Evolutionary conservation across 2,329 filamentous ascomycete species (phyloP).

Genomic region (Orbilia brochopaga): DNA sequence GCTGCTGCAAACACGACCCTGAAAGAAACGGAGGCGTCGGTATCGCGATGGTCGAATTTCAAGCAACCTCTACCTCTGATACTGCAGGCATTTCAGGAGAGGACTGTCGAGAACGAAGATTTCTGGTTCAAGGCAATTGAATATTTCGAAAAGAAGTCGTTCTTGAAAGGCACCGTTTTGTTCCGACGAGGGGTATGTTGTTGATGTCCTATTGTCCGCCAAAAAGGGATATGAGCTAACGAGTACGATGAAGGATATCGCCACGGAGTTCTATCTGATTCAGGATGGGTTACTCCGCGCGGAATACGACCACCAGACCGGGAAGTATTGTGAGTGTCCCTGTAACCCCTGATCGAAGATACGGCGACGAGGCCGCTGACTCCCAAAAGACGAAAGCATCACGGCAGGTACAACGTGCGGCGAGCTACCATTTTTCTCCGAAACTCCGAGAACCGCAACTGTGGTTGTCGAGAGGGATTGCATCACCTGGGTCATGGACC

Average conservation of each 20-base stretch:
- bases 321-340: conserved; percentile 64
- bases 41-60: conserved; percentile 80
- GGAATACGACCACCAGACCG: conserved; percentile 90
- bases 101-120: conserved; percentile 85
- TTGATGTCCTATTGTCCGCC: conserved; percentile 46
- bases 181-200: conserved; percentile 69
- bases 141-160: conserved; percentile 76
- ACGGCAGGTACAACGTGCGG: conserved; percentile 75
- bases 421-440: conserved; percentile 93
- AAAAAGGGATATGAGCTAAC: conserved; percentile 10
- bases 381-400: conserved; percentile 45
- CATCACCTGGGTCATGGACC: conserved; percentile 80
- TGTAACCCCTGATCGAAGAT: not conserved
- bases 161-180: conserved; percentile 72
- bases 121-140: conserved; percentile 85
- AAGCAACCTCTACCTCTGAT: conserved; percentile 89
- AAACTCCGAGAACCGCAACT: conserved; percentile 84
- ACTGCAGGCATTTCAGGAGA: conserved; percentile 90
- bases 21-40: conserved; percentile 67
- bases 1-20: conserved; percentile 79
- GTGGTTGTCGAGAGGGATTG: conserved; percentile 82
- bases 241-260: conserved; percentile 62
- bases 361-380: not conserved
- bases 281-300: conserved; percentile 87
- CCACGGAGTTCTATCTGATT: conserved; percentile 86